Percentiles rank a stretch among this genome's conserved stretches.
These are phyloP conservation scores for Wickerhamiella slavikovae DNA, from an alignment of 805 yeast genomes.

Conservation along the genomic window DNA sequence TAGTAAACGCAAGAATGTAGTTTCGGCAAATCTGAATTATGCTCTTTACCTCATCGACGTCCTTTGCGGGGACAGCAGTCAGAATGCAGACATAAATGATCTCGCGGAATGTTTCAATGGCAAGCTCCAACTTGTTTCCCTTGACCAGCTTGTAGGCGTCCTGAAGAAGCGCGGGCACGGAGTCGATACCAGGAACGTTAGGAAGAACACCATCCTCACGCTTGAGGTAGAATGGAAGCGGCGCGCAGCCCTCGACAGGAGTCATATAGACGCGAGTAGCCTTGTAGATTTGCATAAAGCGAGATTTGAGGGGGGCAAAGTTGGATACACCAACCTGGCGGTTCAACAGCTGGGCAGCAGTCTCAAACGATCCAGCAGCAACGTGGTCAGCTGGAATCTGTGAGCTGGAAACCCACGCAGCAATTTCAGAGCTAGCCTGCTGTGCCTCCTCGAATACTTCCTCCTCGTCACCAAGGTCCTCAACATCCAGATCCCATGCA, in stretches of 20 bases:
- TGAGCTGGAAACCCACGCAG: conserved; percentile 72
- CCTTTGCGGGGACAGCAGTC: conserved; percentile 50
- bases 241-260: conserved; percentile 52
- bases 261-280: conserved; percentile 58
- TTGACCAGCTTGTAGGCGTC: conserved; percentile 71
- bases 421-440: conserved; percentile 34
- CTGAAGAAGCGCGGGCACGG: conserved; percentile 36
- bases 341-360: conserved; percentile 80
- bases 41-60: conserved; percentile 55
- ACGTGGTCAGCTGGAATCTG: conserved; percentile 79
- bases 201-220: conserved; percentile 56
- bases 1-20: conserved; percentile 78
- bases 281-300: conserved; percentile 71
- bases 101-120: conserved; percentile 59
- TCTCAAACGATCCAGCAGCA: conserved; percentile 92
- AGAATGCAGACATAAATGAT: conserved; percentile 60
- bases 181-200: conserved; percentile 50
- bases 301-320: conserved; percentile 68
- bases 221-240: conserved; percentile 49
- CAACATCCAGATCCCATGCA: conserved; percentile 32
- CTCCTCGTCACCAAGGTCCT: conserved; percentile 20
- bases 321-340: conserved; percentile 74
- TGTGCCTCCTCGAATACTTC: conserved; percentile 12
- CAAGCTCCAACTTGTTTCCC: conserved; percentile 62
- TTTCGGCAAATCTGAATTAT: conserved; percentile 61